phyloP scores from a whole-genome alignment of 129 eudicot genomes.

The Gnaphalium uliginosum region DNA sequence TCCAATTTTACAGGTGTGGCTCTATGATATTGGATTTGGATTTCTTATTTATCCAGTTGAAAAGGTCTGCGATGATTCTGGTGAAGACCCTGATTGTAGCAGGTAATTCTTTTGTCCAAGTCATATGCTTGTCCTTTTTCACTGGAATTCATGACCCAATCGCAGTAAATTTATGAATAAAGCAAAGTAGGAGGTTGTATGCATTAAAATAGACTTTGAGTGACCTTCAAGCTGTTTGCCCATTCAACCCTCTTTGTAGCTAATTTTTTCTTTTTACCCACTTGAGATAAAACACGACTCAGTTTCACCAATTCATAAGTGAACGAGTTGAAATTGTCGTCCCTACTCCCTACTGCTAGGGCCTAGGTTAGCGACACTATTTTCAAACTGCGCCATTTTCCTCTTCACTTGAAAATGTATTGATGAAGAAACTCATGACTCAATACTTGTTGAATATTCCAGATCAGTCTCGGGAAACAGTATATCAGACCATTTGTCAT shows the following conservation, averaged over 20 bases:
- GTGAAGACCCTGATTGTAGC: slow-evolving; percentile 97
- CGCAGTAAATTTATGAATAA: too few species aligned
- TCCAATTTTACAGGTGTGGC: slow-evolving; percentile 75
- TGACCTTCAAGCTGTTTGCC: not conserved
- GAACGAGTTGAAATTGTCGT: too few species aligned
- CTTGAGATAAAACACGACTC: not conserved
- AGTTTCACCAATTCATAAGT: not conserved
- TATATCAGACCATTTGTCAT: slow-evolving; percentile 69
- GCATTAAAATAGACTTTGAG: not conserved
- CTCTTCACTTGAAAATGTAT: not conserved
- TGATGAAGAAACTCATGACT: slow-evolving; percentile 8
- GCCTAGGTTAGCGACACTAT: too few species aligned
- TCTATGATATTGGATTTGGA: slow-evolving; percentile 55
- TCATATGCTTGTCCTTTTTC: not conserved
- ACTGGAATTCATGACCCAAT: not conserved
- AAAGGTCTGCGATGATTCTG: slow-evolving; percentile 84
- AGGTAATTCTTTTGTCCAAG: slow-evolving; percentile 38
- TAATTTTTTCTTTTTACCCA: not conserved
- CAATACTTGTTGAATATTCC: slow-evolving; percentile 24
- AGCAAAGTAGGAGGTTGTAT: too few species aligned
- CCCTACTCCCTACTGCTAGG: too few species aligned
- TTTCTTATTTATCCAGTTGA: slow-evolving; percentile 68
- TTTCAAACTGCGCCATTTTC: not conserved
- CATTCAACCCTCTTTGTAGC: not conserved
- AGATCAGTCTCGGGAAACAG: slow-evolving; percentile 94